Evolutionary conservation across 1,139 yeast genomes (phyloP), one percentile per base, ranked within the genome.

Genomic region (Blastobotrys aristatus): DNA sequence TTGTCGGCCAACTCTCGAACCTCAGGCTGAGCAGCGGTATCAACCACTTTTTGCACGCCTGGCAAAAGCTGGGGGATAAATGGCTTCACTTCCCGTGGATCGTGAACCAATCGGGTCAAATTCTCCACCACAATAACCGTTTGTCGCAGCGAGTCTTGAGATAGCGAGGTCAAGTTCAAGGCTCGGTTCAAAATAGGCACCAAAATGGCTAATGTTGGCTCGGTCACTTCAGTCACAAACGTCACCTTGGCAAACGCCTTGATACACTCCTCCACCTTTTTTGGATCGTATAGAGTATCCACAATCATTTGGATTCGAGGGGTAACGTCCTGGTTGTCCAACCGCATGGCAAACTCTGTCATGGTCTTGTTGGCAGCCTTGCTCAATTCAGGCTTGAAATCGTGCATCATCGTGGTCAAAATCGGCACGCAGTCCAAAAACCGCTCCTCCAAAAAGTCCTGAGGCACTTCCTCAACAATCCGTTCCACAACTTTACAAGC

Each of bases 171-270:
- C 75, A 84, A 76, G 64, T 86, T 89, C 63, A 92, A 76, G 2
- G 97, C 92, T 66, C 92, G 87, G 66, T 83, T 92, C 62, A 92
- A 77, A 58, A 90, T 90, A 45, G 98, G 98, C 36, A 88, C 97
- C 59, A 92, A 75, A 51, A 92, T 72, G 3, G 97, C 79, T 57
- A 92, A 75, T 6, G 96, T 94, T 7, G 97, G 95, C 70, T 90
- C 97, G 16, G 97, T 92, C 53, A 92, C 98, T 72, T 92, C 98
- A 43, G 98, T 96, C 44, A 92, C 98, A 67, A 92, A 92, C 0
- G 98, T 92, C 47, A 92, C 97, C 42, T 95, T 86, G 1, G 96
- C 84, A 54, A 92, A 76, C 45, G 90, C 80, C 68, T 85, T 87
- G 67, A 92, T 87, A 68, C 96, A 89, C 51, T 81, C 84, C 50